Evolutionary conservation across 257 asterid species (phyloP).

Genomic region (Schizonepeta tenuifolia): DNA sequence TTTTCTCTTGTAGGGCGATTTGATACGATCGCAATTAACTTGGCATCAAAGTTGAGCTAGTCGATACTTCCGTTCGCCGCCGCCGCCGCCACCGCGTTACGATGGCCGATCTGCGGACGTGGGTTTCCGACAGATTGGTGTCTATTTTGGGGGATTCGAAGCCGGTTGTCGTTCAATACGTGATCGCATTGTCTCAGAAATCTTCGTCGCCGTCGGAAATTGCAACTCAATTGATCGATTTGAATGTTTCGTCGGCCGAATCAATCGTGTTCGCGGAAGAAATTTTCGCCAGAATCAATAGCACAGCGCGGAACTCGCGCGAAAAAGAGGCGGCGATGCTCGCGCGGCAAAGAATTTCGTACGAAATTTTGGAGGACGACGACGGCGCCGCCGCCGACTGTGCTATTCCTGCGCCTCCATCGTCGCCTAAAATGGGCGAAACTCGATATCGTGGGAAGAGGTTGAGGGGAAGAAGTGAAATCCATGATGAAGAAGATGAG

Average conservation of each 20-base stretch:
- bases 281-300: constrained; percentile 68
- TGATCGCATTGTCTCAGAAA: constrained; percentile 61
- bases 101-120: constrained; percentile 66
- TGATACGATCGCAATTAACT: too few species aligned
- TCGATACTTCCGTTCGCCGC: too few species aligned
- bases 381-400: neutral
- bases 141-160: constrained; percentile 71
- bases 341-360: constrained; percentile 24
- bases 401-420: neutral
- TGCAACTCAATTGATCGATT: constrained; percentile 49
- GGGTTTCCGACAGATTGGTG: constrained; percentile 75
- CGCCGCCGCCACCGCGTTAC: neutral
- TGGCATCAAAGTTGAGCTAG: too few species aligned
- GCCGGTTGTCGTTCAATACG: constrained; percentile 58
- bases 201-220: constrained; percentile 76
- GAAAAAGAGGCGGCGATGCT: constrained; percentile 65
- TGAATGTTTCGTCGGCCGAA: constrained; percentile 59
- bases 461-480: constrained; percentile 69
- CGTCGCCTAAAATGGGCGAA: neutral
- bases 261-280: constrained; percentile 62
- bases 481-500: constrained; percentile 70
- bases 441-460: constrained; percentile 36
- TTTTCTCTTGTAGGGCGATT: too few species aligned
- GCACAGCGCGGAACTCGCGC: constrained; percentile 58
- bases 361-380: neutral